Percentiles rank a stretch among this genome's conserved stretches.
These are phyloP conservation scores for Moringa oleifera DNA, from an alignment of 345 rosid genomes.

Conservation along the genomic window DNA sequence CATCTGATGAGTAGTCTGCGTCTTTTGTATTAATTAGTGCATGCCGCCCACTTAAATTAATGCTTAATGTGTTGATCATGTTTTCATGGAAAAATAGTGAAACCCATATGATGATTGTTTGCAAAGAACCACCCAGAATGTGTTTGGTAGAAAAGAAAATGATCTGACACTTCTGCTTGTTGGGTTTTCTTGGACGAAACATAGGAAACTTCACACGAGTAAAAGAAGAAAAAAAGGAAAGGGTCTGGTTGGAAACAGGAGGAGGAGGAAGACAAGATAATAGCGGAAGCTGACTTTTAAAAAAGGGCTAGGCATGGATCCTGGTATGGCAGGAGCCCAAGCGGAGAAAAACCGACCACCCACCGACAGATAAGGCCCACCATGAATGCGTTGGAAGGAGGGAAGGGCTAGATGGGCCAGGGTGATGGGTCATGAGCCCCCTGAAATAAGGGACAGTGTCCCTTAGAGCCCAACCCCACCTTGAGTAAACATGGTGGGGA, in stretches of 20 bases:
- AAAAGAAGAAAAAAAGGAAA: constrained; percentile 16
- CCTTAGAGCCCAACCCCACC: constrained; percentile 37
- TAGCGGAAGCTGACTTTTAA: constrained; percentile 18
- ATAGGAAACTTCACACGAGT: constrained; percentile 1
- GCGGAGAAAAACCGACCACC: constrained; percentile 29
- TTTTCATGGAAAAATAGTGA: too few species aligned
- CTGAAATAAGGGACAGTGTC: constrained; percentile 42
- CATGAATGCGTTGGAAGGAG: background rate
- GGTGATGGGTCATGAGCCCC: constrained; percentile 31
- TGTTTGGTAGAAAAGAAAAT: too few species aligned
- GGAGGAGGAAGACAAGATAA: constrained; percentile 7
- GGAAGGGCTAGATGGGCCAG: constrained; percentile 19
- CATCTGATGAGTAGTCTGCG: constrained; percentile 30
- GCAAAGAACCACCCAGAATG: too few species aligned
- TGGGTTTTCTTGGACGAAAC: background rate
- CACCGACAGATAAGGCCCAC: constrained; percentile 34
- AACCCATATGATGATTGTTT: too few species aligned
- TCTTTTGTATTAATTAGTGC: constrained; percentile 27
- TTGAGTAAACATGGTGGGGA: constrained; percentile 29
- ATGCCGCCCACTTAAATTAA: constrained; percentile 8
- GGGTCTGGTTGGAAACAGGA: constrained; percentile 19
- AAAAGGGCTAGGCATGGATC: constrained; percentile 6
- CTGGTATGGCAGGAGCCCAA: constrained; percentile 14
- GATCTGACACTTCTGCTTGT: too few species aligned
- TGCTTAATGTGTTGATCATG: background rate